Percentiles rank a stretch among this genome's conserved stretches.
phyloP scores from a whole-genome alignment of 2,329 filamentous ascomycete species.

The Nemania sp. region DNA sequence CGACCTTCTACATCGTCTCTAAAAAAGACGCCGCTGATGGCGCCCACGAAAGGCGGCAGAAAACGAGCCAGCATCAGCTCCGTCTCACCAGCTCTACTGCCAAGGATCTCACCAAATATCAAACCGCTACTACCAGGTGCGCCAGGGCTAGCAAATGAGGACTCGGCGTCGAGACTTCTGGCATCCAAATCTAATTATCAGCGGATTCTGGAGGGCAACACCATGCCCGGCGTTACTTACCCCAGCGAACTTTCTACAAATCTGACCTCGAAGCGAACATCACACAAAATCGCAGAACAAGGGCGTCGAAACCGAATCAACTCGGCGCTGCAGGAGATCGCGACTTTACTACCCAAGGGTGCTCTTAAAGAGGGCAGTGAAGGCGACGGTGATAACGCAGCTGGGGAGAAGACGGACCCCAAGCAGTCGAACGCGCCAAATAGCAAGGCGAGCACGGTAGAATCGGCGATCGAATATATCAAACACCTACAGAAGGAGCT shows the following conservation, averaged over 20 bases:
- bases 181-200: slow-evolving; percentile 98
- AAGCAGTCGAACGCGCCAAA: slow-evolving; percentile 61
- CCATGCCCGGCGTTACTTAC: slow-evolving; percentile 86
- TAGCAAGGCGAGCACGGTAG: slow-evolving; percentile 97
- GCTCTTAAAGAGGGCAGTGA: slow-evolving; percentile 50
- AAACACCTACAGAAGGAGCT: slow-evolving; percentile 79
- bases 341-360: slow-evolving; percentile 74
- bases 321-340: slow-evolving; percentile 88
- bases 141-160: slow-evolving; percentile 58
- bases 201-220: slow-evolving; percentile 92
- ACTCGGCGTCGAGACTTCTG: slow-evolving; percentile 72
- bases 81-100: slow-evolving; percentile 81
- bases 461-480: slow-evolving; percentile 95
- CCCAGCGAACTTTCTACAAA: slow-evolving; percentile 91
- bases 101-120: slow-evolving; percentile 91
- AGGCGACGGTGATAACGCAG: slow-evolving; percentile 51
- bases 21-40: slow-evolving; percentile 60
- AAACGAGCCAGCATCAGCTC: slow-evolving; percentile 74
- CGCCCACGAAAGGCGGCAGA: slow-evolving; percentile 59
- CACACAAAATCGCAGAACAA: slow-evolving; percentile 97
- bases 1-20: slow-evolving; percentile 49
- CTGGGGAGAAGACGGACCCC: slow-evolving; percentile 48
- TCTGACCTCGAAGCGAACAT: slow-evolving; percentile 92
- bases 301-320: slow-evolving; percentile 95
- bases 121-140: slow-evolving; percentile 79